Percentiles rank a stretch among this genome's conserved stretches.
Conservation (phyloP, 1,139 yeast species). For the Candida neerlandica region DNA sequence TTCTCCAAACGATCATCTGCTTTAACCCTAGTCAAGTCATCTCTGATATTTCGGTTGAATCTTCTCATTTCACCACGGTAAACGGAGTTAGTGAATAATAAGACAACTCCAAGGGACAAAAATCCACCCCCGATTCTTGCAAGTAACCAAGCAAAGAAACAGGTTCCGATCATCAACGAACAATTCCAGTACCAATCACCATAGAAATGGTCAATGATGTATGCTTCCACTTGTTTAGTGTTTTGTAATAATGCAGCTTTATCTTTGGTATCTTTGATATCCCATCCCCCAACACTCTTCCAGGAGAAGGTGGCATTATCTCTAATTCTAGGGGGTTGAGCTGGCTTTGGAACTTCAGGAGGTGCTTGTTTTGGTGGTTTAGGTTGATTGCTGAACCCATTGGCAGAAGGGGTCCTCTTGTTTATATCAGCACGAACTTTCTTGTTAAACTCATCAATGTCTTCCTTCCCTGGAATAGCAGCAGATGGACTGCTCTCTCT, state of each 20-base stretch:
- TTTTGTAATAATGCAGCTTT: slow-evolving; percentile 29
- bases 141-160: slow-evolving; percentile 68
- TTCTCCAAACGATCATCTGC: slow-evolving; percentile 63
- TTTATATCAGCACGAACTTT: slow-evolving; percentile 21
- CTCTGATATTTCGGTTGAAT: slow-evolving; percentile 70
- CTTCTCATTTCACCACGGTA: slow-evolving; percentile 73
- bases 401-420: slow-evolving; percentile 11
- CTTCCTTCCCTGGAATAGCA: slow-evolving; percentile 25
- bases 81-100: slow-evolving; percentile 63
- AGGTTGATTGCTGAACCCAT: slow-evolving; percentile 7
- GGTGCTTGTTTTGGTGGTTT: slow-evolving; percentile 10
- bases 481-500: background rate
- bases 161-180: slow-evolving; percentile 64
- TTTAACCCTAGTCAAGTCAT: slow-evolving; percentile 66
- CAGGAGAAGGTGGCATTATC: slow-evolving; percentile 42
- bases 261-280: slow-evolving; percentile 23
- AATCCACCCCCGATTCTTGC: slow-evolving; percentile 61
- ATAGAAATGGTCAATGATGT: slow-evolving; percentile 65
- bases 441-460: slow-evolving; percentile 35
- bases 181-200: slow-evolving; percentile 77
- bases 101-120: slow-evolving; percentile 57
- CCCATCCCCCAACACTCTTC: slow-evolving; percentile 48
- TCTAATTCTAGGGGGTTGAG: slow-evolving; percentile 23
- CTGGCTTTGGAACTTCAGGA: slow-evolving; percentile 16
- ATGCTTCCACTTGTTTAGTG: slow-evolving; percentile 49